A percentile compares a stretch with the other conserved stretches of the same genome.
These are phyloP conservation scores for Aspergillus carbonarius DNA, from an alignment of 2,329 filamentous ascomycete genomes.

Conservation along the genomic window DNA sequence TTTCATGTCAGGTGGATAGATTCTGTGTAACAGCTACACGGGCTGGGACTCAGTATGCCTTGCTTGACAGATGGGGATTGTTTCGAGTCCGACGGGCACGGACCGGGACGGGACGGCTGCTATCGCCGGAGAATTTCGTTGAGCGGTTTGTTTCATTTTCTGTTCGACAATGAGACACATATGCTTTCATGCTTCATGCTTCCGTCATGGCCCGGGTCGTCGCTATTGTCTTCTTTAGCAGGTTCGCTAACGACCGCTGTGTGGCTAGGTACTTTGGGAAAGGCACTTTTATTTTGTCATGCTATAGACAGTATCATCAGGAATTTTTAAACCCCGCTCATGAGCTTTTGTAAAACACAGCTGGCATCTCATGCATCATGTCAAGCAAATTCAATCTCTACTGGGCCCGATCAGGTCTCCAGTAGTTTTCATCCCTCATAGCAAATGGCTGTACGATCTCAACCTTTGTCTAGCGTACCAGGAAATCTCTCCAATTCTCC, in stretches of 20 bases:
- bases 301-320: not conserved
- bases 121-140: not conserved
- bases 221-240: not conserved
- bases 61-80: not conserved
- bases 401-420: not conserved
- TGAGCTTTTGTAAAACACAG: not conserved
- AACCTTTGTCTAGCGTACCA: not conserved
- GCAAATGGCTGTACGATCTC: not conserved
- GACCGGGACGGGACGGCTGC: too few species aligned
- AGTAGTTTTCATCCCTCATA: not conserved
- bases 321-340: not conserved
- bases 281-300: not conserved
- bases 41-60: not conserved
- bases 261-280: not conserved
- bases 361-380: not conserved
- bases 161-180: not conserved
- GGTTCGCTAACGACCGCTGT: not conserved
- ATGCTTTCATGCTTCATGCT: not conserved
- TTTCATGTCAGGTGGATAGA: not conserved
- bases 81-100: not conserved
- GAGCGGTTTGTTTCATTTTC: not conserved
- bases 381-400: not conserved
- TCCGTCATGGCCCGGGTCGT: not conserved
- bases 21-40: not conserved
- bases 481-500: constrained; percentile 17